Percentiles rank a stretch among this genome's conserved stretches.
These are phyloP conservation scores for Pleurotus ostreatus DNA, from an alignment of 768 basidiomycete genomes.

Conservation along the genomic window DNA sequence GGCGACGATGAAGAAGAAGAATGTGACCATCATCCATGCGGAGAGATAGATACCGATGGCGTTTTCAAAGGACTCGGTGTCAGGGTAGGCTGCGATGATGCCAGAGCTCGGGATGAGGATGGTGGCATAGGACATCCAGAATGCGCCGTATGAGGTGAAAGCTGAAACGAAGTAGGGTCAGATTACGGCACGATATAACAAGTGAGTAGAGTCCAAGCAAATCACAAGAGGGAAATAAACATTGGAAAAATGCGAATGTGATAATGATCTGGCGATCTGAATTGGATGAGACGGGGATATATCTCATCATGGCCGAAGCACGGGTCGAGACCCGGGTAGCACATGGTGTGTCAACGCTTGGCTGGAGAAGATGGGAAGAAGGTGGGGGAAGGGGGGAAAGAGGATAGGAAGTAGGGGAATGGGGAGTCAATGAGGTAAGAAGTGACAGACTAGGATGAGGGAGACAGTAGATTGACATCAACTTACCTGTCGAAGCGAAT, in stretches of 20 bases:
- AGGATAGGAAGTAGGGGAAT: neutral
- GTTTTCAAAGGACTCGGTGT: slow-evolving; percentile 28
- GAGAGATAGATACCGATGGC: slow-evolving; percentile 69
- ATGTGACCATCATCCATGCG: slow-evolving; percentile 64
- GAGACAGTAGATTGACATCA: neutral
- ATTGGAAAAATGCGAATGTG: neutral
- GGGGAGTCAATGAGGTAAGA: neutral
- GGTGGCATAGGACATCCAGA: slow-evolving; percentile 76
- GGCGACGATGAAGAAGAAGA: slow-evolving; percentile 45
- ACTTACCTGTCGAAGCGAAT: slow-evolving; percentile 64
- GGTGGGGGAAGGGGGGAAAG: too few relatives aligned
- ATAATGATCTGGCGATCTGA: neutral
- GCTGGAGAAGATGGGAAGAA: neutral
- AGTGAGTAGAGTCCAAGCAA: too few relatives aligned
- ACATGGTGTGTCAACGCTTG: neutral
- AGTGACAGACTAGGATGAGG: neutral
- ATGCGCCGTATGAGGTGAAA: slow-evolving; percentile 70
- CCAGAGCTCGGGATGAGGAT: slow-evolving; percentile 68
- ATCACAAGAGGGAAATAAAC: neutral
- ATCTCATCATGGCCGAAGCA: neutral
- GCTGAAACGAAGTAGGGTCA: slow-evolving; percentile 30
- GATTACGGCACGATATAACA: neutral
- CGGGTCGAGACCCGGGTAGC: neutral
- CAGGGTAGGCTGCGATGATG: slow-evolving; percentile 45
- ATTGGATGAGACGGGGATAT: neutral